Conservation (phyloP, 257 asterid species). For the Thymus mandschuricus region DNA sequence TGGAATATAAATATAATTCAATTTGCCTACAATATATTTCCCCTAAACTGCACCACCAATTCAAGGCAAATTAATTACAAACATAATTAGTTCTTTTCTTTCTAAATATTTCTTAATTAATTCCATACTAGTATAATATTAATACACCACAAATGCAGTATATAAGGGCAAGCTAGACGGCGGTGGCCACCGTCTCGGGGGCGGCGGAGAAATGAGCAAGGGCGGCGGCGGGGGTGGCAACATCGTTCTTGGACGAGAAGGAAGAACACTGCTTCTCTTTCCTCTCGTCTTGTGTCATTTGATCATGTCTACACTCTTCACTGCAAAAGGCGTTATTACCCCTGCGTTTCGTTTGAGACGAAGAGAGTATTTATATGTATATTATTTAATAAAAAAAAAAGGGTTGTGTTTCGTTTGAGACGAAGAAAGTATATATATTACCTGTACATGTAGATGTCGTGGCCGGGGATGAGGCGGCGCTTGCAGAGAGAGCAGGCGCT, state of each 20-base stretch:
- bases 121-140: neutral
- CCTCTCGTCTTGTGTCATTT: slow-evolving; percentile 65
- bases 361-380: neutral
- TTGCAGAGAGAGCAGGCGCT: slow-evolving; percentile 66
- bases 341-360: slow-evolving; percentile 33
- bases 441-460: slow-evolving; percentile 87
- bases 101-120: neutral
- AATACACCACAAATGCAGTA: neutral
- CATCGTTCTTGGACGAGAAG: slow-evolving; percentile 42
- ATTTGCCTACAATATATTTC: neutral
- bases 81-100: neutral
- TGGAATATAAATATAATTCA: neutral
- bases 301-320: slow-evolving; percentile 69
- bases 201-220: slow-evolving; percentile 40
- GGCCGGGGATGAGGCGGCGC: slow-evolving; percentile 63
- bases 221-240: slow-evolving; percentile 13
- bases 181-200: slow-evolving; percentile 47
- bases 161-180: slow-evolving; percentile 28
- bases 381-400: neutral
- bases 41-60: slow-evolving; percentile 5
- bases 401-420: too few species aligned
- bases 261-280: slow-evolving; percentile 62
- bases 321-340: slow-evolving; percentile 94
- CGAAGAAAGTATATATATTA: slow-evolving; percentile 12
- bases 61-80: slow-evolving; percentile 7